phyloP scores from a whole-genome alignment of 345 rosid genomes.

The Noccaea caerulescens region DNA sequence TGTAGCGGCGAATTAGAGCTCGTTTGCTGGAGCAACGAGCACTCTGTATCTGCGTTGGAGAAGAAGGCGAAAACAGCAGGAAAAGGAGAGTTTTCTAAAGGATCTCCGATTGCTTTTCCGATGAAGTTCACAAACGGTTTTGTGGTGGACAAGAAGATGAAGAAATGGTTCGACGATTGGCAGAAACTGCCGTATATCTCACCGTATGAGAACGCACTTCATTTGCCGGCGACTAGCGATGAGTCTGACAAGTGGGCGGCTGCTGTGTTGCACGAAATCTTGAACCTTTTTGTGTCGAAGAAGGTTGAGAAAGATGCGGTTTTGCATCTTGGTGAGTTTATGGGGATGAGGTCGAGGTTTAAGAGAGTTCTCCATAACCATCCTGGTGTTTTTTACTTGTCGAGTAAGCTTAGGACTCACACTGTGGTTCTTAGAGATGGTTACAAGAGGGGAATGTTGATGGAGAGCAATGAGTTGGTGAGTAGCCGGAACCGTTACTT shows the following conservation, averaged over 20 bases:
- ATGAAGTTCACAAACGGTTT: slow-evolving; percentile 65
- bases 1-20: slow-evolving; percentile 56
- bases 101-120: slow-evolving; percentile 58
- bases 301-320: slow-evolving; percentile 67
- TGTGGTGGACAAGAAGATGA: slow-evolving; percentile 74
- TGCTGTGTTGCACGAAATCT: slow-evolving; percentile 75
- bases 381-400: slow-evolving; percentile 77
- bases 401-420: slow-evolving; percentile 64
- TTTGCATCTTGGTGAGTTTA: slow-evolving; percentile 65
- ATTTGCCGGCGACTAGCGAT: slow-evolving; percentile 60
- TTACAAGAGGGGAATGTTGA: slow-evolving; percentile 71
- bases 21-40: slow-evolving; percentile 82
- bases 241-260: slow-evolving; percentile 86
- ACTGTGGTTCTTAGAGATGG: slow-evolving; percentile 83
- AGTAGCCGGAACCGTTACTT: slow-evolving; percentile 62
- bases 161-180: slow-evolving; percentile 82
- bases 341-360: slow-evolving; percentile 81
- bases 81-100: slow-evolving; percentile 47
- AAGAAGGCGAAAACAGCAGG: slow-evolving; percentile 49
- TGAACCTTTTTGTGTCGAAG: slow-evolving; percentile 75
- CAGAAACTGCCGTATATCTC: slow-evolving; percentile 85
- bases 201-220: slow-evolving; percentile 70
- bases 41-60: slow-evolving; percentile 66
- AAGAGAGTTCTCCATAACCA: slow-evolving; percentile 81
- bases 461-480: slow-evolving; percentile 63